A percentile compares a stretch with the other conserved stretches of the same genome.
phyloP scores from a whole-genome alignment of 306 rosid species.

The Vachellia pachyceras region DNA sequence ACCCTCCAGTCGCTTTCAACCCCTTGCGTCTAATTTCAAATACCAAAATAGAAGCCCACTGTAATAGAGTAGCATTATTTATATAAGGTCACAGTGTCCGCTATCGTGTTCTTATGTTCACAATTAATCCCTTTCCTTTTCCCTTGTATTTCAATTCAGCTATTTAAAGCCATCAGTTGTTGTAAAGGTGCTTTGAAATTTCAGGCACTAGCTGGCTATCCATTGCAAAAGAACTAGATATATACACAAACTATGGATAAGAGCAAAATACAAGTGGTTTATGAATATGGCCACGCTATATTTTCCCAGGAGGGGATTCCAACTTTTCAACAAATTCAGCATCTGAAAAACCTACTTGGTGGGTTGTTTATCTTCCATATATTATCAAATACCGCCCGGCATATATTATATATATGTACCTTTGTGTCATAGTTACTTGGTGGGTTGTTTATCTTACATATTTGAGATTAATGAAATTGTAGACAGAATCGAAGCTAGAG shows the following conservation, averaged over 20 bases:
- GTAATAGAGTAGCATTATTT: slow-evolving; percentile 28
- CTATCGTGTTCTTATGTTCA: neutral
- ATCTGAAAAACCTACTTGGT: slow-evolving; percentile 49
- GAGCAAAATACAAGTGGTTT: slow-evolving; percentile 57
- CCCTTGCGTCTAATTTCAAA: neutral
- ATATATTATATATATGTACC: neutral
- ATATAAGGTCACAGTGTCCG: slow-evolving; percentile 40
- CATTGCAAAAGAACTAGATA: neutral
- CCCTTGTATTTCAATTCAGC: neutral
- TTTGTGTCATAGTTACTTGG: too few species aligned
- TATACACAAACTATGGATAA: slow-evolving; percentile 35
- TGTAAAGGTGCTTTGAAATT: neutral
- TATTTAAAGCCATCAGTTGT: slow-evolving; percentile 11
- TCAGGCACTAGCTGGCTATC: neutral
- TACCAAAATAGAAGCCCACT: slow-evolving; percentile 30
- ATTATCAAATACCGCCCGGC: neutral
- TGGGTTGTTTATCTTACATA: neutral
- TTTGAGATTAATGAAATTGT: slow-evolving; percentile 1
- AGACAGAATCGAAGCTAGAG: slow-evolving; percentile 55
- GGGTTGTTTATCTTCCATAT: neutral
- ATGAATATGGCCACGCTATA: slow-evolving; percentile 49
- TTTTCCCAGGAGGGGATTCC: slow-evolving; percentile 50
- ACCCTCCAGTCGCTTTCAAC: neutral
- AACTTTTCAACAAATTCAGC: slow-evolving; percentile 55
- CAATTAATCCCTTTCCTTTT: neutral